Evolutionary conservation across 176 grass and related monocot species (phyloP).

Genomic region (Cymbopogon citratus): DNA sequence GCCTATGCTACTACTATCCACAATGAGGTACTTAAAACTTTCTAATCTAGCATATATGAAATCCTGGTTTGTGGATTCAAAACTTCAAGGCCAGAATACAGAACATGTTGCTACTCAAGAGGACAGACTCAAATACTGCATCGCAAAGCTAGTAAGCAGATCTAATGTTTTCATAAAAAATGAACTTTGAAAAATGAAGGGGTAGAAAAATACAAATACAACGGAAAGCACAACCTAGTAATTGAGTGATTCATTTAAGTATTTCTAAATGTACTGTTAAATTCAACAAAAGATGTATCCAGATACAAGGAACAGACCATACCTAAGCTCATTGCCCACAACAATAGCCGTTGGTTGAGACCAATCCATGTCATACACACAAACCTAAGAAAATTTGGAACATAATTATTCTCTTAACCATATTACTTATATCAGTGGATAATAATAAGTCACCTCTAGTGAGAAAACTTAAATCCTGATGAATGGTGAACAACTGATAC

Average conservation of each 20-base stretch:
- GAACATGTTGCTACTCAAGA: conserved; percentile 17
- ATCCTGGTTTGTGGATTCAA: neutral
- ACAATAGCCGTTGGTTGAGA: conserved; percentile 87
- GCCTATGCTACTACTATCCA: neutral
- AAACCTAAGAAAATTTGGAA: conserved; percentile 52
- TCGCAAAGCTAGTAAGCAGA: neutral
- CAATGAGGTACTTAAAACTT: neutral
- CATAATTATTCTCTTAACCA: conserved; percentile 19
- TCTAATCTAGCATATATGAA: neutral
- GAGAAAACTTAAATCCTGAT: conserved; percentile 12
- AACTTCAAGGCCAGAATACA: neutral
- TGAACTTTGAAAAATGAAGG: neutral
- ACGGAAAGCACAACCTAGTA: neutral
- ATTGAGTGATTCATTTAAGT: neutral
- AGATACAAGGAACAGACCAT: conserved; percentile 20
- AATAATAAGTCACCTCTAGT: neutral
- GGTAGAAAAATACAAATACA: neutral
- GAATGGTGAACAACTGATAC: neutral
- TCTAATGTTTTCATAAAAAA: neutral
- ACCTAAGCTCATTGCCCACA: conserved; percentile 93
- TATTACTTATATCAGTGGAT: neutral
- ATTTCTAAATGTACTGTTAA: neutral
- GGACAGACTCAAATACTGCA: neutral
- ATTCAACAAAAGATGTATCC: conserved; percentile 14
- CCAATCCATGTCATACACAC: conserved; percentile 97